Conservation (phyloP, 2,329 filamentous ascomycete species). For the Claviceps arundinis region DNA sequence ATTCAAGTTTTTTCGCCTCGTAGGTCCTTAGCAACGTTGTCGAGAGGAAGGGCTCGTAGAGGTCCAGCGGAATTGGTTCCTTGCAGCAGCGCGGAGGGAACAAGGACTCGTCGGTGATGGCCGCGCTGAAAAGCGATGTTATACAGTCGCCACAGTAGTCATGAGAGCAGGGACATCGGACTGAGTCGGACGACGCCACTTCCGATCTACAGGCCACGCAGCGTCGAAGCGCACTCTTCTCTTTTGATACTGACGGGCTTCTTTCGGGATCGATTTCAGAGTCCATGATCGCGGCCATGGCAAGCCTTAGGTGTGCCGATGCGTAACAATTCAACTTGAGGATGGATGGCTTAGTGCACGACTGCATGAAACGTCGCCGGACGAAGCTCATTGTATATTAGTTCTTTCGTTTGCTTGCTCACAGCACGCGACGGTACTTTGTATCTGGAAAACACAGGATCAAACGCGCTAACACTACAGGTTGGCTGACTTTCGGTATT, state of each 20-base stretch:
- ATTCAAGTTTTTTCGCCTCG: conserved; percentile 33
- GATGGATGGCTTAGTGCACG: not conserved
- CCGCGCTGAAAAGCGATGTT: conserved; percentile 25
- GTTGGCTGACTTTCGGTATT: too few relatives aligned
- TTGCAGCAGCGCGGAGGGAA: conserved; percentile 44
- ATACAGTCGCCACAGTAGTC: conserved; percentile 40
- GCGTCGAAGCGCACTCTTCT: not conserved
- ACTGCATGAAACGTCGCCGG: too few relatives aligned
- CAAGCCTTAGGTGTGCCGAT: not conserved
- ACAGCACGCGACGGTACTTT: too few relatives aligned
- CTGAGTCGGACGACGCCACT: not conserved
- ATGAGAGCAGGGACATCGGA: conserved; percentile 19
- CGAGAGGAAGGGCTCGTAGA: conserved; percentile 22
- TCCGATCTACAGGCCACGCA: conserved; percentile 2
- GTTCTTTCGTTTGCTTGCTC: too few relatives aligned
- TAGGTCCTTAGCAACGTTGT: conserved; percentile 22
- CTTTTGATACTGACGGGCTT: too few relatives aligned
- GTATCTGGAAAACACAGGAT: too few relatives aligned
- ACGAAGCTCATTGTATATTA: too few relatives aligned
- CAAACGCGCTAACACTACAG: too few relatives aligned
- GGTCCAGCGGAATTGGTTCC: conserved; percentile 24
- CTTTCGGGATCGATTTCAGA: too few relatives aligned
- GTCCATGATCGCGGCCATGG: too few relatives aligned
- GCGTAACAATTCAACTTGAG: not conserved
- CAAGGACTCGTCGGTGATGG: conserved; percentile 33